Base-by-base conservation (phyloP, 2,329 filamentous ascomycete genomes). In the Chalara sp. region DNA sequence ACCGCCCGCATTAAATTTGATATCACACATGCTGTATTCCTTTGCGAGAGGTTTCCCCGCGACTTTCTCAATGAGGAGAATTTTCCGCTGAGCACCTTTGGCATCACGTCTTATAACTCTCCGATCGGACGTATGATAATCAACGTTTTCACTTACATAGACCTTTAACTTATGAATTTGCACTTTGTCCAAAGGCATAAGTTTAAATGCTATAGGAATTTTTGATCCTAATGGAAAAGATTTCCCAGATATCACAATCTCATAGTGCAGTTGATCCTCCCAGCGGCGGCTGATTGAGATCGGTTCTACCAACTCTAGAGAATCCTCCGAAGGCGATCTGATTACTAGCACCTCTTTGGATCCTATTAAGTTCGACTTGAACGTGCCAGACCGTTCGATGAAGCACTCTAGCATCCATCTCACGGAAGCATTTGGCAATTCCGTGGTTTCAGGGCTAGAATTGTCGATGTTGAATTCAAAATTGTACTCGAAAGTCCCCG, bases 391-490 rank as follows among this genome's bases (percentile, higher is more conserved):
- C 54, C 85, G 78, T 65, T 87, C 84, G 5, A 88, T 75, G 13
- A 78, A 74, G 6, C 82, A 83, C 63, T 88, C 84, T 11, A 89
- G 66, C 60, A 86, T 81, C 65, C 87, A 89, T 54, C 78, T 81
- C 29, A 88, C 84, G 13, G 73, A 81, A 12, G 84, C 85, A n/a
- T 86, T 70, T 40, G 86, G 83, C 28, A 86, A 81, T 53, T 83
- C 80, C 53, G 87, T 86, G 0, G 83, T 86, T 63, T 89, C 85
- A 0, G 84, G 81, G 29, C 87, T 74, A 48, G 84, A 83, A 51
- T 84, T 87, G 63, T 96, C 90, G 46, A 95, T 79, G 12, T 81
- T 88, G 29, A 92, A 77, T 62, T 96, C 92, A 41, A 93, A 95
- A 55, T 85, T 84, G 42, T 67, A 67, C 45, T 67, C 64, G 47